phyloP scores from a whole-genome alignment of 768 basidiomycete species.

The Lepiota brunneoincarnata region DNA sequence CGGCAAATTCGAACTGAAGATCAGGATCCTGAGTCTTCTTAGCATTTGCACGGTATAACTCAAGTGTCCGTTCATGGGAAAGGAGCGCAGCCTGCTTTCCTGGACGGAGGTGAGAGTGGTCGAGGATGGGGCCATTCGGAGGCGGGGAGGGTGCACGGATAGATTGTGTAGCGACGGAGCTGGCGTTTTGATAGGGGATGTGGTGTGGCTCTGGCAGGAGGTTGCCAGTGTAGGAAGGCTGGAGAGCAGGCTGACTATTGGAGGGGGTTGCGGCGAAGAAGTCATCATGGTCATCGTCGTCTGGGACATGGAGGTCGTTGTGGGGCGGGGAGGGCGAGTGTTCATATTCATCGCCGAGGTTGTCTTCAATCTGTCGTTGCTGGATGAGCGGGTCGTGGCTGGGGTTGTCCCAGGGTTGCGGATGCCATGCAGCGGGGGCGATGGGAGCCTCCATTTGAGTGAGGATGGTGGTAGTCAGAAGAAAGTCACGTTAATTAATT shows the following conservation, averaged over 20 bases:
- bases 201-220: conserved; percentile 21
- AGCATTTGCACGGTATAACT: conserved; percentile 95
- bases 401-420: conserved; percentile 7
- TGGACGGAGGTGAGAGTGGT: conserved; percentile 90
- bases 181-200: conserved; percentile 28
- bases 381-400: conserved; percentile 9
- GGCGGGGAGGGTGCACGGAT: conserved; percentile 67
- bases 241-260: conserved; percentile 25
- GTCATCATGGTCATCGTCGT: conserved; percentile 48
- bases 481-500: conserved; percentile 10
- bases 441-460: conserved; percentile 9
- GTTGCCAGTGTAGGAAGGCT: conserved; percentile 30
- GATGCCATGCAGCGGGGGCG: conserved; percentile 5
- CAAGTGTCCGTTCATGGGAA: conserved; percentile 93
- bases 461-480: conserved; percentile 14
- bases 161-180: conserved; percentile 51
- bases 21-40: conserved; percentile 99
- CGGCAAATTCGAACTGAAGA: conserved; percentile 96
- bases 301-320: conserved; percentile 37
- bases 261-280: conserved; percentile 40
- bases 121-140: conserved; percentile 67
- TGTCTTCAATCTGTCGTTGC: conserved; percentile 21
- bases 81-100: conserved; percentile 92
- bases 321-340: conserved; percentile 33
- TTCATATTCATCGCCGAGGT: conserved; percentile 21